Base-by-base conservation (phyloP, 129 eudicot genomes). In the Lactuca sativa region DNA sequence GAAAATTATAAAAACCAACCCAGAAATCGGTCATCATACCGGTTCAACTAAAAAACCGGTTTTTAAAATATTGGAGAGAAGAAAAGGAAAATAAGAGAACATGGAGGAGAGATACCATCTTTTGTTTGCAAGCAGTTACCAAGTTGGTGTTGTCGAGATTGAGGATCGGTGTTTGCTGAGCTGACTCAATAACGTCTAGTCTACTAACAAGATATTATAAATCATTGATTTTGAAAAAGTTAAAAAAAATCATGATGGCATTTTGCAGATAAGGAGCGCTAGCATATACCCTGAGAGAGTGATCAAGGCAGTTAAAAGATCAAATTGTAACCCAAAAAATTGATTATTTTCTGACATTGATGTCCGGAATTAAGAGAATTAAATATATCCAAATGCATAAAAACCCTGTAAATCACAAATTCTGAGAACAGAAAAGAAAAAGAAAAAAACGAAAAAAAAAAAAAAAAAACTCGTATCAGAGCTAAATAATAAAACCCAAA, bases 401-500 rank as follows among this genome's bases (percentile, higher is more conserved):
- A 66, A 57, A 7, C 40, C 58, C 62, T 48, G 33, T 14, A 66
- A 56, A n/a, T 59, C 34, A 36, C 68, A 66, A 75, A 34, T 15
- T 13, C 43, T 13, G 49, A 56, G 30, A 0, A 21, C 21, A 21
- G 21, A 25, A 25, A 49, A 37, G 37, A 36, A 38, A 6, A 56
- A 25, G 37, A 37, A 21, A 36, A 38, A 6, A 56, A 49, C 21
- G 37, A 36, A 38, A 6, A 6, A 62, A 2, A 16, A 52, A 13
- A 17, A 49, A 53, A 37, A 40, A 47, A 73, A 64, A 63, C 64
- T 63, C 56, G 60, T 38, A 52, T 71, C 34, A 13, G 62, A 53
- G 48, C 54, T 63, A 65, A 75, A 56, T 25, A 41, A 38, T 34
- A 38, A 63, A 64, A 63, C 56, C 57, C 40, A 53, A 62, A 62